Percentiles rank a stretch among this genome's conserved stretches.
Conservation (phyloP, 371 early-diverging fungal species). For the Apophysomyces sp. region DNA sequence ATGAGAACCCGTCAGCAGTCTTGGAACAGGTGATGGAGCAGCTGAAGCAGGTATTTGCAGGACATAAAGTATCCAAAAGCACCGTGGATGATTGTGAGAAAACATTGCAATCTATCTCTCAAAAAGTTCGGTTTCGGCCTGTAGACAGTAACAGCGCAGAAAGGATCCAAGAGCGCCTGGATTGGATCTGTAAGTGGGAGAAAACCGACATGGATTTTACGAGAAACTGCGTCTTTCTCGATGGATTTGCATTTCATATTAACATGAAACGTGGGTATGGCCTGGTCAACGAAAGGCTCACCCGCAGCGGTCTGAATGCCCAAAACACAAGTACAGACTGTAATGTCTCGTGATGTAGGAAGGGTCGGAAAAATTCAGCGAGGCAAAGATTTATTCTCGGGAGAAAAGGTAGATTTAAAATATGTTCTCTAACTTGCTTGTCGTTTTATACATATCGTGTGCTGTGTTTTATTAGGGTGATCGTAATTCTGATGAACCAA, state of each 20-base stretch:
- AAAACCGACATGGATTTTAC: not conserved
- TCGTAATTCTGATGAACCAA: too few species aligned
- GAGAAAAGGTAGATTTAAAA: too few species aligned
- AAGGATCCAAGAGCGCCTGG: not conserved
- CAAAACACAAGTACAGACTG: too few species aligned
- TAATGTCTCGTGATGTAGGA: too few species aligned
- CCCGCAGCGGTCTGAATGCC: too few species aligned
- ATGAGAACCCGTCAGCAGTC: slow-evolving; percentile 13
- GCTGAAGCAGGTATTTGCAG: not conserved
- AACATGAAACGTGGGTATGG: not conserved
- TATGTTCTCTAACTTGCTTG: too few species aligned
- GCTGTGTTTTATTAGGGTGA: too few species aligned
- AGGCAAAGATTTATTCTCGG: too few species aligned
- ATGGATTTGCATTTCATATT: slow-evolving; percentile 8
- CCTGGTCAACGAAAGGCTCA: not conserved
- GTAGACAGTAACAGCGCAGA: not conserved
- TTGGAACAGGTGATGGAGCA: not conserved
- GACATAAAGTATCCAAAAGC: not conserved
- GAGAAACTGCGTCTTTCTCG: slow-evolving; percentile 10
- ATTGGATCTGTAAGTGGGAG: not conserved
- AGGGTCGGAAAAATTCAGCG: too few species aligned
- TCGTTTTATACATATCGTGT: too few species aligned
- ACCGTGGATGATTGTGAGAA: not conserved
- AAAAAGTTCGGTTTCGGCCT: too few species aligned
- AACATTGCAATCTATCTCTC: not conserved